Conservation (phyloP, 345 rosid genomes). For the Dimocarpus longan region DNA sequence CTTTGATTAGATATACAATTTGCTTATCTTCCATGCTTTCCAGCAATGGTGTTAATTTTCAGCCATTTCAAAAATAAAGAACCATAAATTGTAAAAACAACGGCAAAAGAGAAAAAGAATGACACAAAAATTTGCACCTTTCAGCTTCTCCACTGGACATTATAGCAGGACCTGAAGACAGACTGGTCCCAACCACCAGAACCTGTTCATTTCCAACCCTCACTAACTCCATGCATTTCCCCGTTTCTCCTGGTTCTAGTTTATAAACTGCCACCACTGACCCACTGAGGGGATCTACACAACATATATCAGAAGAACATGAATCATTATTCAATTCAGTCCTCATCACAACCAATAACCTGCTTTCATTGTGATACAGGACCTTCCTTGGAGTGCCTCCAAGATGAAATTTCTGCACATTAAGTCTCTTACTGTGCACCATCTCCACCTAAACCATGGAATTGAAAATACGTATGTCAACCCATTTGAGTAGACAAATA, state of each 20-base stretch:
- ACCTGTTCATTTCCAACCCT: constrained; percentile 83
- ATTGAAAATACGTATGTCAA: constrained; percentile 25
- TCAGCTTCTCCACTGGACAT: constrained; percentile 99
- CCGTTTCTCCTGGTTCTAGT: constrained; percentile 81
- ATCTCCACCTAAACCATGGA: constrained; percentile 77
- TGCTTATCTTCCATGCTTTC: neutral
- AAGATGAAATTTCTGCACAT: constrained; percentile 90
- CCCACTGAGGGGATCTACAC: constrained; percentile 87
- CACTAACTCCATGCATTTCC: constrained; percentile 91
- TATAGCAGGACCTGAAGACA: constrained; percentile 87
- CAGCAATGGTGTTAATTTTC: constrained; percentile 2
- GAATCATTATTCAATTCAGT: constrained; percentile 63
- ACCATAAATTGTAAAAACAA: neutral
- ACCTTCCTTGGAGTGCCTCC: constrained; percentile 96
- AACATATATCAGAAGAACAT: constrained; percentile 82
- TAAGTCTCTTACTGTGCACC: constrained; percentile 85
- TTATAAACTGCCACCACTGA: constrained; percentile 67
- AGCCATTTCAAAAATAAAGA: neutral
- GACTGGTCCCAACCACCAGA: constrained; percentile 86
- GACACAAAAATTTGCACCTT: constrained; percentile 51
- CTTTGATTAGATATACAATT: neutral
- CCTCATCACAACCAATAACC: constrained; percentile 87
- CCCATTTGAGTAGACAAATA: constrained; percentile 18
- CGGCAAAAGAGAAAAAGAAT: constrained; percentile 3
- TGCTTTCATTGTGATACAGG: constrained; percentile 87